Percentiles rank a stretch among this genome's conserved stretches.
Conservation (phyloP, 2,329 filamentous ascomycete species). For the Arthrinium phaeospermum region DNA sequence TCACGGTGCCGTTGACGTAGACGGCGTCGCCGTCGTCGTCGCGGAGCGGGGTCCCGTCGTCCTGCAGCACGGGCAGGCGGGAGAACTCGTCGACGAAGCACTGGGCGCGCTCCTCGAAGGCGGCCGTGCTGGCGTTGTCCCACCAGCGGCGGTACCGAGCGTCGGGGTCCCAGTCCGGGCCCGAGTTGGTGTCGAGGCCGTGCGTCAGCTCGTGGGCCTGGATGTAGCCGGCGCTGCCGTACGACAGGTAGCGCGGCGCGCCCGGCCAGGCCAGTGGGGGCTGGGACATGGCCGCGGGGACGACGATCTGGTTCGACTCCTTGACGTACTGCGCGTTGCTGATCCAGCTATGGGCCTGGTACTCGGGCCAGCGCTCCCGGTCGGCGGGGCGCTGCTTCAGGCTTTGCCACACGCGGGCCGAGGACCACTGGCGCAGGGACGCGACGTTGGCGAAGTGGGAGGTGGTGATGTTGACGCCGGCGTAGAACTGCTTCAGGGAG, state of each 20-base stretch:
- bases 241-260: conserved; percentile 66
- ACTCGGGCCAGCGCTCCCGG: too few species aligned
- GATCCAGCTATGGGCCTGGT: too few species aligned
- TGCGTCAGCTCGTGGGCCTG: conserved; percentile 74
- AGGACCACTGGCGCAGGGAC: too few species aligned
- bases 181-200: conserved; percentile 68
- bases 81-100: conserved; percentile 74
- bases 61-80: conserved; percentile 62
- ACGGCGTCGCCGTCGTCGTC: conserved; percentile 20
- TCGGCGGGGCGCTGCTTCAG: too few species aligned
- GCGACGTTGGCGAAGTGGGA: too few species aligned
- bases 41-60: conserved; percentile 59
- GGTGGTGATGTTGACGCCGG: too few species aligned
- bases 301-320: too few species aligned
- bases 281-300: too few species aligned
- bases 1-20: conserved; percentile 66
- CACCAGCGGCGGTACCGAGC: conserved; percentile 53
- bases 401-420: too few species aligned
- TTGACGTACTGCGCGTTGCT: too few species aligned
- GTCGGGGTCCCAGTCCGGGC: conserved; percentile 71
- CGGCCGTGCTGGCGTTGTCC: conserved; percentile 32
- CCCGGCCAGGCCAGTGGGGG: too few species aligned
- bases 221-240: conserved; percentile 71
- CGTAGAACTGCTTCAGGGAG: too few species aligned
- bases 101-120: conserved; percentile 63